These are phyloP conservation scores for Hypoxylon sp. DNA, from an alignment of 2,329 filamentous ascomycete genomes.

Conservation along the genomic window DNA sequence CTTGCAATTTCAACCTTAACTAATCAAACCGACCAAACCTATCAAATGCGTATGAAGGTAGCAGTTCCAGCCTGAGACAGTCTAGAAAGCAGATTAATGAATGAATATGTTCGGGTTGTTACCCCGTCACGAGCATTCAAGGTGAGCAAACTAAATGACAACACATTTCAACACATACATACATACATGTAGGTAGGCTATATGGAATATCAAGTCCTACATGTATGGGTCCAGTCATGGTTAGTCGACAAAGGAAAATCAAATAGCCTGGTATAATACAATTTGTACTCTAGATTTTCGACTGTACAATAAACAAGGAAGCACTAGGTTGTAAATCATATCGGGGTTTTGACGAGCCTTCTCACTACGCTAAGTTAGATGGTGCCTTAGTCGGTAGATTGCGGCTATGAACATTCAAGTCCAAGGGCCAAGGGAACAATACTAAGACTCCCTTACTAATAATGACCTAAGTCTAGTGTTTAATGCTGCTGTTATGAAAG, in stretches of 20 bases:
- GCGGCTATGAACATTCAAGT: neutral
- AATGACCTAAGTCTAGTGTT: neutral
- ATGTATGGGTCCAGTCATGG: neutral
- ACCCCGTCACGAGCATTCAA: neutral
- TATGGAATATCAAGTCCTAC: neutral
- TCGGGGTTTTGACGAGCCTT: neutral
- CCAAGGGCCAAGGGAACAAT: neutral
- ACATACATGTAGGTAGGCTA: too few relatives aligned
- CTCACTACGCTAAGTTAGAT: constrained; percentile 2
- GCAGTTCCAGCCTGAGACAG: constrained; percentile 10
- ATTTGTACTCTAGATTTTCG: constrained; percentile 26
- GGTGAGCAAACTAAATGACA: constrained; percentile 28
- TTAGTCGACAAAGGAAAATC: neutral
- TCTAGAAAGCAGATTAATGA: neutral
- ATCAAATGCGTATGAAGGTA: constrained; percentile 10
- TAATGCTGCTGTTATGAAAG: neutral
- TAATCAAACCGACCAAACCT: constrained; percentile 9
- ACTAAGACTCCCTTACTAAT: neutral
- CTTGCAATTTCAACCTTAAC: constrained; percentile 19
- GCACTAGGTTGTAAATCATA: constrained; percentile 10
- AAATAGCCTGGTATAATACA: constrained; percentile 19
- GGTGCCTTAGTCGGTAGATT: neutral
- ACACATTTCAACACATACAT: constrained; percentile 34
- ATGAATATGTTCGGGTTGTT: constrained; percentile 1
- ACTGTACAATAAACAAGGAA: constrained; percentile 12